phyloP scores from a whole-genome alignment of 257 asterid genomes.

The Jacaranda copaia region DNA sequence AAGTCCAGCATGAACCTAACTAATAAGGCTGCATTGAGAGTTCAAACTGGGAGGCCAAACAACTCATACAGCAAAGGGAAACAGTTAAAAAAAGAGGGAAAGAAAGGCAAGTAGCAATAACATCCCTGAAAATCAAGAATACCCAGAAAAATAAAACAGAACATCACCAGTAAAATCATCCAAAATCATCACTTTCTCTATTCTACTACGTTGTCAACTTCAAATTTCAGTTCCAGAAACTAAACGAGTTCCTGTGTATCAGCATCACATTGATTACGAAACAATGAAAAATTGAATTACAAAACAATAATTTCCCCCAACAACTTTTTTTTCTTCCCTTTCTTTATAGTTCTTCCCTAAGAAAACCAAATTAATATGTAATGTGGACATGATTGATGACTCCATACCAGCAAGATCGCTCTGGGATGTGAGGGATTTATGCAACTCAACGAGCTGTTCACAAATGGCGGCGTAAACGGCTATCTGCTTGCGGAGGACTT shows the following conservation, averaged over 20 bases:
- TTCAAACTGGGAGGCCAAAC: background rate
- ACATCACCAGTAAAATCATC: background rate
- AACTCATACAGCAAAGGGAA: background rate
- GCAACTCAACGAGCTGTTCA: constrained; percentile 92
- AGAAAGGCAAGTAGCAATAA: background rate
- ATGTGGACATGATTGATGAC: background rate
- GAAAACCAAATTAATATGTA: background rate
- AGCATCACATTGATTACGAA: constrained; percentile 1
- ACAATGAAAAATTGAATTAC: background rate
- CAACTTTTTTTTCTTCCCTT: too few species aligned
- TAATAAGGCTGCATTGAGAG: too few species aligned
- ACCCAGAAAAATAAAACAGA: background rate
- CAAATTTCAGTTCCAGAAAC: constrained; percentile 9
- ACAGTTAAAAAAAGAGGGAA: background rate
- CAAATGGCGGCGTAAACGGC: constrained; percentile 94
- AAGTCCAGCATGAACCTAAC: background rate
- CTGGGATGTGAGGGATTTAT: constrained; percentile 90
- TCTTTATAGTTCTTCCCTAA: background rate
- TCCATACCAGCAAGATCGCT: constrained; percentile 80
- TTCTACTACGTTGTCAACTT: background rate
- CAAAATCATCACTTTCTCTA: background rate
- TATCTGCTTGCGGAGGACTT: constrained; percentile 92
- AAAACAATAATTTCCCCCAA: background rate
- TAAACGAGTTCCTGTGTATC: background rate
- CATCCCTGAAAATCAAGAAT: constrained; percentile 5